Evolutionary conservation across 805 yeast species (phyloP), one percentile per base, ranked within the genome.

Genomic region (Metschnikowia lochheadii): DNA sequence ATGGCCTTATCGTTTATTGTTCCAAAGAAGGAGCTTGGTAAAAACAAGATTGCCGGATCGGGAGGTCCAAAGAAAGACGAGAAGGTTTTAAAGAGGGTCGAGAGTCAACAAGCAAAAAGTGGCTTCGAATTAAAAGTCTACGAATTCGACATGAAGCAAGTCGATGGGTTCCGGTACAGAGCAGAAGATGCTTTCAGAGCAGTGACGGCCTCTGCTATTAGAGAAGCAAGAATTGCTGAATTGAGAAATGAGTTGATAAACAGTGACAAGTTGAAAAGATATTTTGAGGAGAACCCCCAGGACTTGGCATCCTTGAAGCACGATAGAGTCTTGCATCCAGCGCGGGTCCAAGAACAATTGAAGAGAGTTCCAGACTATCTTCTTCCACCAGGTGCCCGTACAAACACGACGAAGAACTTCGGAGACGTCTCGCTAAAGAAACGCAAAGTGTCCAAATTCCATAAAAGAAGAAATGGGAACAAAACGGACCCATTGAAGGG

Each of bases 161-260:
- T 94, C 49, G 96, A 94, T 63, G 94, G 94, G 21, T 94, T 94
- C 79, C 82, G 98, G 62, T 94, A 94, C 68, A 84, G 99, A 77
- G 84, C 89, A 73, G 97, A 94, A 62, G 99, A 94, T 70, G 97
- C 96, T 0, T 94, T 92, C 72, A 81, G 98, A 70, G 87, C 98
- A 0, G 96, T 94, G 21, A 94, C 99, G 0, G 82, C 82, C 50
- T 84, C 86, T 8, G 87, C 96, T 0, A 82, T 94, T 23, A 83
- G 97, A 68, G 97, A 94, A 63, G 98, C 98, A 0, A 81, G 98
- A 62, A 79, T 90, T 50, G 87, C 83, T 66, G 99, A 94, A 64
- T 78, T 92, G 66, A 87, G 87, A 66, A 80, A 84, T 57, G 98
- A 94, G 68, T 76, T 94, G 65, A 73, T 94, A 55, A 82, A 92